A percentile compares a stretch with the other conserved stretches of the same genome.
phyloP scores from a whole-genome alignment of 768 basidiomycete species.

The Rhizopogon vinicolor region DNA sequence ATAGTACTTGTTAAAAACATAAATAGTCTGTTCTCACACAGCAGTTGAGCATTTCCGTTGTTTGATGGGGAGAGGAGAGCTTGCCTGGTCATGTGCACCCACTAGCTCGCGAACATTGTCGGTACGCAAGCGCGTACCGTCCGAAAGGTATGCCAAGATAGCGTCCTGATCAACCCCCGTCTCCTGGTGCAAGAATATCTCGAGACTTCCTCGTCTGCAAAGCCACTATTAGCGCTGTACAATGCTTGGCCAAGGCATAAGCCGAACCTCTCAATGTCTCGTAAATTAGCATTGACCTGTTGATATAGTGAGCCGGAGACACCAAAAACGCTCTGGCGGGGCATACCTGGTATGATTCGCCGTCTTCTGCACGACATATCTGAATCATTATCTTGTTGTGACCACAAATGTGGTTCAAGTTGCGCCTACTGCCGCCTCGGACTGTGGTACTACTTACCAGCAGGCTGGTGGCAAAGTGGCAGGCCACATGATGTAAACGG shows the following conservation, averaged over 20 bases:
- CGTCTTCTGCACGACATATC: slow-evolving; percentile 63
- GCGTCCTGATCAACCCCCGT: slow-evolving; percentile 67
- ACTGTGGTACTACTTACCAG: not conserved
- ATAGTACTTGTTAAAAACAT: slow-evolving; percentile 80
- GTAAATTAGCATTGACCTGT: slow-evolving; percentile 57
- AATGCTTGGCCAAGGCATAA: slow-evolving; percentile 1
- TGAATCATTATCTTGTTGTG: slow-evolving; percentile 42
- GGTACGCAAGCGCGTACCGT: slow-evolving; percentile 67
- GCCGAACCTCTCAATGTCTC: slow-evolving; percentile 72
- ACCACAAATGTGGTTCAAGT: slow-evolving; percentile 1
- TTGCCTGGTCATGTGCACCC: slow-evolving; percentile 70
- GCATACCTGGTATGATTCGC: slow-evolving; percentile 54
- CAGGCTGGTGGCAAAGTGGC: not conserved
- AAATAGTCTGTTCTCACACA: slow-evolving; percentile 49
- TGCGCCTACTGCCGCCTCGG: not conserved
- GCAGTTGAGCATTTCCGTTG: slow-evolving; percentile 8
- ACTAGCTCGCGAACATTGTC: slow-evolving; percentile 75
- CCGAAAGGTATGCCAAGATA: slow-evolving; percentile 73
- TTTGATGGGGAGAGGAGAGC: slow-evolving; percentile 10
- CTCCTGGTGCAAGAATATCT: slow-evolving; percentile 66
- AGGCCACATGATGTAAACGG: slow-evolving; percentile 14
- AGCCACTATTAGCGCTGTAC: not conserved
- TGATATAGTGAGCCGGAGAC: not conserved
- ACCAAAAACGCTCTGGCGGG: not conserved
- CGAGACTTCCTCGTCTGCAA: slow-evolving; percentile 59